These are phyloP conservation scores for Rachicladosporium sp. DNA, from an alignment of 2,329 filamentous ascomycete species.

Conservation along the genomic window DNA sequence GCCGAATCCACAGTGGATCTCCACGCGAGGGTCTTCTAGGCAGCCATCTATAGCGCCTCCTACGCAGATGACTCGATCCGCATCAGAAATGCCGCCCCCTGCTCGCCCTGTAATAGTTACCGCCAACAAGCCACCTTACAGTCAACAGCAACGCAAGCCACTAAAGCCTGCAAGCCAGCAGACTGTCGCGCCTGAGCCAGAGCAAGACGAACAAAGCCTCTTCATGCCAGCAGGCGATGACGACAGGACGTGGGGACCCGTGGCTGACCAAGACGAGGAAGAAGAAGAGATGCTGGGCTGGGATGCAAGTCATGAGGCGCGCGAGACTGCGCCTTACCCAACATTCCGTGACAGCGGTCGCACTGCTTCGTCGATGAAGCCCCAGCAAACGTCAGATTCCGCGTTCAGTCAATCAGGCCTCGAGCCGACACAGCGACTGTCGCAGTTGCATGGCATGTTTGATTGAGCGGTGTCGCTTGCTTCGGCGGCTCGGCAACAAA, in stretches of 20 bases:
- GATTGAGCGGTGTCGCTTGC: conserved; percentile 16
- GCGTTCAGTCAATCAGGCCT: conserved; percentile 27
- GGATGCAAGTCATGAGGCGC: conserved; percentile 57
- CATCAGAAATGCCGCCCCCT: conserved; percentile 32
- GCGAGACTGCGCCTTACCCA: conserved; percentile 28
- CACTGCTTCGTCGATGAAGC: conserved; percentile 4
- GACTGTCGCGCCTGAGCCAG: conserved; percentile 39
- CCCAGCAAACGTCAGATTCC: conserved; percentile 2
- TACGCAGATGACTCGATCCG: conserved; percentile 7
- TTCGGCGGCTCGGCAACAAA: conserved; percentile 22
- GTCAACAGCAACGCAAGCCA: conserved; percentile 15
- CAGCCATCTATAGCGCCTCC: conserved; percentile 14
- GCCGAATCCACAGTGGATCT: conserved; percentile 26
- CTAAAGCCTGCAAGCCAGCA: conserved; percentile 13
- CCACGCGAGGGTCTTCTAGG: conserved; percentile 19
- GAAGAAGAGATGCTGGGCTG: conserved; percentile 58
- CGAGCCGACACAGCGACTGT: conserved; percentile 62
- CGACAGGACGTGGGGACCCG: conserved; percentile 57
- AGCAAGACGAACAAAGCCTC: conserved; percentile 52
- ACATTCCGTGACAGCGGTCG: conserved; percentile 32
- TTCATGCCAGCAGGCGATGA: conserved; percentile 59
- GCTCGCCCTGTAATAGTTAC: conserved; percentile 21
- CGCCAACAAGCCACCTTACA: conserved; percentile 19
- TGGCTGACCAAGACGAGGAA: conserved; percentile 49
- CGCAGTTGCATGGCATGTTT: conserved; percentile 38